Evolutionary conservation across 1,284 basidiomycete species (phyloP).

Genomic region (Rhodofomes roseus): DNA sequence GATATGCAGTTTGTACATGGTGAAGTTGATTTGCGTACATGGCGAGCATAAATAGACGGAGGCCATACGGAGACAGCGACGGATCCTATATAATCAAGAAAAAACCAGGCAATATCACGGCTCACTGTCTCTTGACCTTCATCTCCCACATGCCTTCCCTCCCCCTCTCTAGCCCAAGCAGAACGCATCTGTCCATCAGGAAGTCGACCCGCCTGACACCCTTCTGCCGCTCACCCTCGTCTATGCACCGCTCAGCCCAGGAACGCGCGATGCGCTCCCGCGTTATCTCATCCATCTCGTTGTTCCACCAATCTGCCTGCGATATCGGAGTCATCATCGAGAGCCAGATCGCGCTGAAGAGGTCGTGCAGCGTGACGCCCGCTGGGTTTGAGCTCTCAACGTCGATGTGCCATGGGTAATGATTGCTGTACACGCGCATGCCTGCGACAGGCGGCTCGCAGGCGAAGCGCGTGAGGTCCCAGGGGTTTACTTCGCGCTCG

Average conservation of each 20-base stretch:
- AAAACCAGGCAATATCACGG: neutral
- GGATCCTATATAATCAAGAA: neutral
- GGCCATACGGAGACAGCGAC: neutral
- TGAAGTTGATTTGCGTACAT: neutral
- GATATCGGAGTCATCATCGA: constrained; percentile 25
- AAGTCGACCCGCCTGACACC: constrained; percentile 31
- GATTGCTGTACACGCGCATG: constrained; percentile 47
- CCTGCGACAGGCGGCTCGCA: constrained; percentile 41
- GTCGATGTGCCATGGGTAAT: constrained; percentile 58
- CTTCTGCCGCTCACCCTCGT: constrained; percentile 17
- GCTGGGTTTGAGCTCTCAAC: constrained; percentile 37
- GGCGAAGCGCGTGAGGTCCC: constrained; percentile 42
- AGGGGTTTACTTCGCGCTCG: constrained; percentile 27
- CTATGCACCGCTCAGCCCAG: constrained; percentile 20
- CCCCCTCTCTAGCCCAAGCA: constrained; percentile 28
- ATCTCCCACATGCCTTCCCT: constrained; percentile 31
- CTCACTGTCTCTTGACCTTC: constrained; percentile 22
- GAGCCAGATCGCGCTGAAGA: constrained; percentile 38
- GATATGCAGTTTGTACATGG: constrained; percentile 1
- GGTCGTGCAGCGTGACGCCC: constrained; percentile 54
- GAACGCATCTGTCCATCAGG: constrained; percentile 25
- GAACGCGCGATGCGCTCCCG: constrained; percentile 22
- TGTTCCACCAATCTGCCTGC: constrained; percentile 27
- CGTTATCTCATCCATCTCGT: constrained; percentile 25
- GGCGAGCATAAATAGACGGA: neutral